Conservation (phyloP, 768 basidiomycete genomes). For the Boletus sensibilis region DNA sequence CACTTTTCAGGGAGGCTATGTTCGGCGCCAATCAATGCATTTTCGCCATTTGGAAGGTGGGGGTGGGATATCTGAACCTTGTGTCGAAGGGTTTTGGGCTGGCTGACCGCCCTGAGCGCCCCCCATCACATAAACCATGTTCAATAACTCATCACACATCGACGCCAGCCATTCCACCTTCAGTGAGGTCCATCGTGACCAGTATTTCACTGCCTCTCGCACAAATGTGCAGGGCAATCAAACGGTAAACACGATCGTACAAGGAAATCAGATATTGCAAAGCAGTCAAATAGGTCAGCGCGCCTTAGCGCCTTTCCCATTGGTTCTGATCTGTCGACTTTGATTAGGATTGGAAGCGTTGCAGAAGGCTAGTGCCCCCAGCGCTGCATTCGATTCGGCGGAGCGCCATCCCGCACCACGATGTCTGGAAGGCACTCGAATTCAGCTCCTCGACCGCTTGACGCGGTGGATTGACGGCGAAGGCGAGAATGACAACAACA, state of each 20-base stretch:
- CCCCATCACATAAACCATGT: conserved; percentile 5
- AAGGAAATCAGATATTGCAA: conserved; percentile 18
- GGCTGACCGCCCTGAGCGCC: background rate
- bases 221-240: conserved; percentile 12
- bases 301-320: background rate
- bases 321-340: background rate
- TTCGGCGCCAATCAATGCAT: background rate
- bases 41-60: background rate
- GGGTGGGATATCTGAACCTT: background rate
- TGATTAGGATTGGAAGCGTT: conserved; percentile 6
- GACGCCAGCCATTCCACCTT: conserved; percentile 20
- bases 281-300: background rate
- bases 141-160: conserved; percentile 17
- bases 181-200: conserved; percentile 16
- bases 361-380: conserved; percentile 11
- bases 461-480: conserved; percentile 7
- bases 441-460: conserved; percentile 9
- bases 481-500: background rate
- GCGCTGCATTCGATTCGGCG: conserved; percentile 12
- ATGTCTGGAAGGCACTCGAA: conserved; percentile 15
- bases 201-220: conserved; percentile 7
- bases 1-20: no score
- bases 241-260: conserved; percentile 13
- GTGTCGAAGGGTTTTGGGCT: background rate
- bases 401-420: conserved; percentile 7